Evolutionary conservation across 176 grass and related monocot genomes (phyloP).

Genomic region (Saccharum spontaneum): DNA sequence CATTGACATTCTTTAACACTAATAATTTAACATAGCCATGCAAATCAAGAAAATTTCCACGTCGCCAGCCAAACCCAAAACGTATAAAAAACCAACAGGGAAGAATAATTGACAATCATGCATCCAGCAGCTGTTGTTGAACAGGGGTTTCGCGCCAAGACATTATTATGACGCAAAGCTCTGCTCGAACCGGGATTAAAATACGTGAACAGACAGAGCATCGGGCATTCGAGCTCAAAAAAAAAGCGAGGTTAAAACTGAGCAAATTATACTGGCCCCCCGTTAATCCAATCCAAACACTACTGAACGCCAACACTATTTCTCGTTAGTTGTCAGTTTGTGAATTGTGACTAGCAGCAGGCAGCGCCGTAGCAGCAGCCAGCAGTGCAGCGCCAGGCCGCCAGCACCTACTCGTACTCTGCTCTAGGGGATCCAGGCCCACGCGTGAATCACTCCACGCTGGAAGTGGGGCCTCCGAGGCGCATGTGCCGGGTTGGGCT

Average conservation of each 20-base stretch:
- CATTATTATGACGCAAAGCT: constrained; percentile 18
- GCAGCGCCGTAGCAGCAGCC: too few relatives aligned
- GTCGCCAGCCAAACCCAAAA: constrained; percentile 1
- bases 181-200: constrained; percentile 18
- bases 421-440: neutral
- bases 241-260: neutral
- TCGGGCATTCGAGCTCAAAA: neutral
- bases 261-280: neutral
- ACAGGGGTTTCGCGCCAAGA: constrained; percentile 25
- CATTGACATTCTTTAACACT: constrained; percentile 11
- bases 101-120: constrained; percentile 39
- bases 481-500: constrained; percentile 31
- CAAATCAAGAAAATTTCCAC: neutral
- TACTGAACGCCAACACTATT: too few relatives aligned
- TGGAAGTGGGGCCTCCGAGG: constrained; percentile 21
- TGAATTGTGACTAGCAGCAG: too few relatives aligned
- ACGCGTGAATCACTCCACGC: constrained; percentile 48
- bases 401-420: neutral
- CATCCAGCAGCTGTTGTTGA: neutral
- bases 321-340: too few relatives aligned
- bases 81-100: neutral
- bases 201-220: neutral
- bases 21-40: neutral
- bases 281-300: too few relatives aligned
- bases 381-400: neutral